Conservation (phyloP, 2,329 filamentous ascomycete species). For the Colletotrichum musicola region DNA sequence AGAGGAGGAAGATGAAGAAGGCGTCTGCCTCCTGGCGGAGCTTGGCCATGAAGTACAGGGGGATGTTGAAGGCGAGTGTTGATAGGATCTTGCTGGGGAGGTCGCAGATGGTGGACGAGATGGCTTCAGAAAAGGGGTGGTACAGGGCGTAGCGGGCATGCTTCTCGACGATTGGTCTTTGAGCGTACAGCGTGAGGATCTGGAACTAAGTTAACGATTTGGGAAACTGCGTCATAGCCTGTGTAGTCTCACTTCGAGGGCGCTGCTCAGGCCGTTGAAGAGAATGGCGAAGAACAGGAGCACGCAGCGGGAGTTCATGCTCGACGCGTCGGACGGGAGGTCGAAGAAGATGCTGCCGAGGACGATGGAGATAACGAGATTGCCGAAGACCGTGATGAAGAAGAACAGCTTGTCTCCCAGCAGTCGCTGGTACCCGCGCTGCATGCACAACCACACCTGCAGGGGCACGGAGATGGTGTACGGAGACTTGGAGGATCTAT, state of each 20-base stretch:
- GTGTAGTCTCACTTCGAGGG: constrained; percentile 32
- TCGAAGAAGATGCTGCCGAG: constrained; percentile 77
- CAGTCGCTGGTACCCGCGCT: constrained; percentile 65
- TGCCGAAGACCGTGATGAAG: constrained; percentile 65
- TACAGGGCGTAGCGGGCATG: constrained; percentile 48
- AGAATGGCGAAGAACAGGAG: constrained; percentile 49
- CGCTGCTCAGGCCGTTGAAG: constrained; percentile 47
- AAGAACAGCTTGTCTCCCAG: constrained; percentile 76
- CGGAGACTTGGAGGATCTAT: constrained; percentile 48
- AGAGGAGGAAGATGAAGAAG: constrained; percentile 67
- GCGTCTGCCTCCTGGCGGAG: constrained; percentile 66
- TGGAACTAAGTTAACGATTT: neutral
- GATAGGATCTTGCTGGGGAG: constrained; percentile 54
- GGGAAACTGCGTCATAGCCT: neutral
- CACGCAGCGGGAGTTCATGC: constrained; percentile 61
- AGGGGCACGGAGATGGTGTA: constrained; percentile 74
- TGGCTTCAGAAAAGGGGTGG: constrained; percentile 44
- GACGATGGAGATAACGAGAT: constrained; percentile 58
- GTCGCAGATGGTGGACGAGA: constrained; percentile 30
- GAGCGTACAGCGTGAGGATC: constrained; percentile 42
- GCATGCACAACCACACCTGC: constrained; percentile 69
- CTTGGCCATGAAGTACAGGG: constrained; percentile 75
- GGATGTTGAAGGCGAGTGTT: constrained; percentile 69
- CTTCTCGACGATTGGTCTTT: constrained; percentile 46
- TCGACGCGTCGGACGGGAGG: constrained; percentile 61